Percentiles rank a stretch among this genome's conserved stretches.
These are phyloP conservation scores for Magnaporthiopsis incrustans DNA, from an alignment of 2,329 filamentous ascomycete genomes.

Conservation along the genomic window DNA sequence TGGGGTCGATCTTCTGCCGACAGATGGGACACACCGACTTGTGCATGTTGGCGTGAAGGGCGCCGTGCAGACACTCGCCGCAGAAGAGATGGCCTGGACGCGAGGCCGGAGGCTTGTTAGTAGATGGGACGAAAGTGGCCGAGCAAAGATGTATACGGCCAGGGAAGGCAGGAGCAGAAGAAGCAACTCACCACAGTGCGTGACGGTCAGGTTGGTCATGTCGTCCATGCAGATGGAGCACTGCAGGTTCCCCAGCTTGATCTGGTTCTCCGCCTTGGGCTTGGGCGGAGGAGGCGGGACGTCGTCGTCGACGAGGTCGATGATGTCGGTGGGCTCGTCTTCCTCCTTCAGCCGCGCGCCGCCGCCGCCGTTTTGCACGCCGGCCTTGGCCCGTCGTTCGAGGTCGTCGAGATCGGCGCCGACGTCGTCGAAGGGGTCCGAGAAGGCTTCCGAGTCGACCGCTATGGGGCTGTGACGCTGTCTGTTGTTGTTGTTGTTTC, in stretches of 20 bases:
- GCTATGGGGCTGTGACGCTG: conserved; percentile 13
- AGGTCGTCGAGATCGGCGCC: conserved; percentile 8
- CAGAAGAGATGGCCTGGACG: conserved; percentile 55
- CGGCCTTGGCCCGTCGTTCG: conserved; percentile 16
- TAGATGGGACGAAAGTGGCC: background rate
- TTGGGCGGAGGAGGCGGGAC: conserved; percentile 26
- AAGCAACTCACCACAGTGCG: conserved; percentile 54
- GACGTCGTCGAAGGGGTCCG: background rate
- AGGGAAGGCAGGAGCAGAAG: background rate
- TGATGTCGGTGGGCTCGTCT: conserved; percentile 20
- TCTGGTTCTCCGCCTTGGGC: conserved; percentile 37
- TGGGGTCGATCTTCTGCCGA: conserved; percentile 45
- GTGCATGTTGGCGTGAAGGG: conserved; percentile 47
- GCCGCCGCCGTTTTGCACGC: background rate
- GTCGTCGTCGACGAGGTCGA: conserved; percentile 34
- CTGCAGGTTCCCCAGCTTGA: conserved; percentile 49
- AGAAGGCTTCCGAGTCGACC: background rate
- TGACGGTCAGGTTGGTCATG: conserved; percentile 49
- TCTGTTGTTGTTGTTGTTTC: conserved; percentile 9
- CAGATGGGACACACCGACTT: conserved; percentile 57
- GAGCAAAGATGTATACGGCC: conserved; percentile 8
- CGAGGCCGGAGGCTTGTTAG: background rate
- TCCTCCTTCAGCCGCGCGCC: background rate
- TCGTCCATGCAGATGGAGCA: conserved; percentile 64
- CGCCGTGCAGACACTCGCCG: conserved; percentile 52